Base-by-base conservation (phyloP, 2,329 filamentous ascomycete species). In the Fusarium sp. region DNA sequence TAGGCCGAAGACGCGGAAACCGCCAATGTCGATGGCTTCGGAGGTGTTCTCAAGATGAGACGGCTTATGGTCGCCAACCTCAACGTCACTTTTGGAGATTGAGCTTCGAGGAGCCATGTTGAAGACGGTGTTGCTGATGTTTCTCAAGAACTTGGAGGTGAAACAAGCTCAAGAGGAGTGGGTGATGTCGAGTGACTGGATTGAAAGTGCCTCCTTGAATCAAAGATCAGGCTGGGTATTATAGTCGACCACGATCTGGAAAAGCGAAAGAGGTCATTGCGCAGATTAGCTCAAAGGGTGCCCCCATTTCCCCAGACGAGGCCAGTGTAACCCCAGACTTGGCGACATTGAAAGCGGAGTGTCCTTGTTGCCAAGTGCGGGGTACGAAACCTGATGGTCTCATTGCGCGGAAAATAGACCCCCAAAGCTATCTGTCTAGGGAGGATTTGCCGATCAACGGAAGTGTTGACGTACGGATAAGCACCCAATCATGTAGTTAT, bases 51-150 rank as follows among this genome's bases (percentile, higher is more conserved):
- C 70, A 5, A 73, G 47, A 20, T 73, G 68, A 24, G 60, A 31
- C 3, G 52, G 47, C 53, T 70, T 72, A 15, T 55, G 38, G 28
- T 73, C 69, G 31, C 52, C 41, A 26, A 52, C 46, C 16, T 72
- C 68, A 12, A 70, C 20, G 42, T 73, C 69, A 35, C 58, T 71
- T 57, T 73, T 73, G 37, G 72, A 72, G 28, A 73, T 73, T 13
- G 71, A 73, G 44, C 55, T 66, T 57, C 54, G 57, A 20, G 48
- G 38, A 41, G 68, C 62, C 70, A 73, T 73, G 39, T 8, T 66
- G 56, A 28, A 41, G 16, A 15, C 41, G 42, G 3, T 39, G 24
- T 4, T 23, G 24, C n/a, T 21, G n/a, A 2, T 53, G 24, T n/a
- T n/a, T n/a, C 37, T 48, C 41, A 31, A n/a, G 26, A 37, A 39